Evolutionary conservation across 805 yeast genomes (phyloP).

Genomic region (Candida andamanensis): DNA sequence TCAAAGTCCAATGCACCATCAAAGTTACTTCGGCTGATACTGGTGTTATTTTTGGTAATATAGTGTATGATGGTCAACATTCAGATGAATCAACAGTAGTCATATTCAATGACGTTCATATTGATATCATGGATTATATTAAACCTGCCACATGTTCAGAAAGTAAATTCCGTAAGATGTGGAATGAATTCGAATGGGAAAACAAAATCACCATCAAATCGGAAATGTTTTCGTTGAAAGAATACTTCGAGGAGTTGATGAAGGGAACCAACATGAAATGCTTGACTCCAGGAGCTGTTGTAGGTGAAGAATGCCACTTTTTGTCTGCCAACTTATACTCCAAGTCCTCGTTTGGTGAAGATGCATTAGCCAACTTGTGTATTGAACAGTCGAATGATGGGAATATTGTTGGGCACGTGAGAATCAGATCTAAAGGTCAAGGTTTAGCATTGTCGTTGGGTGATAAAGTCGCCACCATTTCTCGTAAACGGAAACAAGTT

Average conservation of each 20-base stretch:
- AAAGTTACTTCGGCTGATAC: constrained; percentile 97
- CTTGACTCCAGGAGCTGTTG: constrained; percentile 86
- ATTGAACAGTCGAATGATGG: constrained; percentile 73
- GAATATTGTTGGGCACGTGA: constrained; percentile 84
- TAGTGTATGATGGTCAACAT: constrained; percentile 93
- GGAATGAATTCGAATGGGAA: constrained; percentile 99
- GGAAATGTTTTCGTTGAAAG: constrained; percentile 58
- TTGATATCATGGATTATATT: constrained; percentile 95
- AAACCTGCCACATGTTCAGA: constrained; percentile 92
- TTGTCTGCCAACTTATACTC: constrained; percentile 93
- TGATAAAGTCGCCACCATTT: constrained; percentile 83
- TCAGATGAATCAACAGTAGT: constrained; percentile 87
- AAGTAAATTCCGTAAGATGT: constrained; percentile 89
- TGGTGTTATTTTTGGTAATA: constrained; percentile 96
- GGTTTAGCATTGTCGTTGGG: constrained; percentile 94
- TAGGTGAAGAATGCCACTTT: constrained; percentile 85
- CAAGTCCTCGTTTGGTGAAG: constrained; percentile 92
- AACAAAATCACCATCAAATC: constrained; percentile 90
- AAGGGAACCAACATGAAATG: constrained; percentile 90
- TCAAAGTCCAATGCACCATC: constrained; percentile 79
- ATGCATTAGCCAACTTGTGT: constrained; percentile 92
- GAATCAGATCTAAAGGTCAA: constrained; percentile 96
- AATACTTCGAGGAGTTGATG: constrained; percentile 70
- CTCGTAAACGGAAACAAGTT: constrained; percentile 40
- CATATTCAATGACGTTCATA: constrained; percentile 88